Base-by-base conservation (phyloP, 225 moss, liverwort and hornwort species). In the Polytrichum commune region DNA sequence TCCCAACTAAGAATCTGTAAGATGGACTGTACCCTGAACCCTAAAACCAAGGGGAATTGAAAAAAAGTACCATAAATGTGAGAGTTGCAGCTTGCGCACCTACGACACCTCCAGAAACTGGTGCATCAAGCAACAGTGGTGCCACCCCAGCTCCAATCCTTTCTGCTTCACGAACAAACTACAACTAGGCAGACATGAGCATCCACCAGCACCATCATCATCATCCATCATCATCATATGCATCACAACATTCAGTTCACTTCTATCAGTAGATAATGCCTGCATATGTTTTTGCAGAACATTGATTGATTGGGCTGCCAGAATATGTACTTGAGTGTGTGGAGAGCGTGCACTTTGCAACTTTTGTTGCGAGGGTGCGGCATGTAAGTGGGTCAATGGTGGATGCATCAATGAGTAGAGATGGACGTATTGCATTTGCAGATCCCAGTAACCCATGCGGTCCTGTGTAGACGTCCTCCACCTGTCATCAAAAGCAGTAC, bases 81-180 rank as follows among this genome's bases (percentile, higher is more conserved):
- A 98, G 87, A 13, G 91, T 90, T 32, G 90, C 95, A 72, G 95
- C 95, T 75, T 90, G 76, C 60, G 98, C 98, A 67, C 93, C 98
- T 27, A 86, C 89, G 25, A 95, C 91, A 60, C 98, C 98, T 58
- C 98, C 98, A 73, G 98, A 98, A 67, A 98, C 98, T 7, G 98
- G 98, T 26, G 98, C 90, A 86, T 98, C 98, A 62, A 98, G 82
- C 76, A 95, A 75, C 55, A 86, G 63, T 53, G 93, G 87, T 57
- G 62, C 64, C 53, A 78, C 70, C 60, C 76, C 76, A 25, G 65
- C 78, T 72, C 84, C 92, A 71, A 85, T 82, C 19, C 62, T 73
- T 76, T 82, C 96, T 96, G 92, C 80, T 72, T 78, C 64, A 80
- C 63, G 76, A 72, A 80, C 84, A 78, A 78, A 77, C 81, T 84